Evolutionary conservation across 2,329 filamentous ascomycete species (phyloP), one percentile per base, ranked within the genome.

Genomic region (Ophiostoma piceae): DNA sequence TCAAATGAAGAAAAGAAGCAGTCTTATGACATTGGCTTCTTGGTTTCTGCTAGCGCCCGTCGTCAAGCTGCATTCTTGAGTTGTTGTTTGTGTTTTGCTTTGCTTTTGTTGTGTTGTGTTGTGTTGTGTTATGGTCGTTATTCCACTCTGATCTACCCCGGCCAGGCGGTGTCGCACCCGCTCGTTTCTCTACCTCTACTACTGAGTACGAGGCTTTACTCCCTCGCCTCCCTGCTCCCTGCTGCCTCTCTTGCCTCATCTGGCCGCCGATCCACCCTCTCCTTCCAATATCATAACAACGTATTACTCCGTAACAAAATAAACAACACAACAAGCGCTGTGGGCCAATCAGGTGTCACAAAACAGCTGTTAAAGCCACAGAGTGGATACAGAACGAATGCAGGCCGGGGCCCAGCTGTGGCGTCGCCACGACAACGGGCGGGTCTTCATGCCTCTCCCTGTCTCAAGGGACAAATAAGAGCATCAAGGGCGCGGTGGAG

Each of bases 391-490:
- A 69, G 22, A 57, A 22, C 57, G 35, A 32, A 54, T 65, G 12
- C 66, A 51, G 29, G 64, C 65, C 41, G 26, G 26, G 69, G 67
- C 14, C 68, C 32, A 22, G 16, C 6, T 16, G 64, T 37, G 22
- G 39, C 41, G 72, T 74, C 70, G 29, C 71, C 69, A 73, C 41
- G 68, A 71, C 73, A 74, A 74, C 73, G 26, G 35, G 39, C 26
- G 47, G 47, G 35, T 7, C 69, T 60, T 41, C 66, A 60, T 39
- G 54, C 29, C 66, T 22, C 5, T 64, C 54, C 65, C 5, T 37
- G 35, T 65, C 32, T 41, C 65, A 66, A 37, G 65, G 35, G 65
- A 47, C n/a, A 32, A 26, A 22, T 39, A 41, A 66, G 37, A 35
- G 35, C 35, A 35, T 8, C 35, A 35, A 35, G 32, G 35, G 9